Evolutionary conservation across 2,329 filamentous ascomycete genomes (phyloP).

Genomic region (Trichoderma semiorbis): DNA sequence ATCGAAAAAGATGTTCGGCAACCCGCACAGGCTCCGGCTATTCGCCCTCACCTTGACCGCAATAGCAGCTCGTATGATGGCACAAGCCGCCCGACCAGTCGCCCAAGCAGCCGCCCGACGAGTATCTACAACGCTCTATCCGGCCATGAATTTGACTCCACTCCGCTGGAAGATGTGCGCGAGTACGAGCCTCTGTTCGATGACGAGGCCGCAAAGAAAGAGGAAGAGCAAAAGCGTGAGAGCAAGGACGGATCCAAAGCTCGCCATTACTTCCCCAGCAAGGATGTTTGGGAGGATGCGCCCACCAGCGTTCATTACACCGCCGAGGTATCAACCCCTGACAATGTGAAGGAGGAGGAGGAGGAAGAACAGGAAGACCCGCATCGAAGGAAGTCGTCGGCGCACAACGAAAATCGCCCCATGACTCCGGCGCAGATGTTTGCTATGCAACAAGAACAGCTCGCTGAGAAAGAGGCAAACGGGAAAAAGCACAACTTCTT

Average conservation of each 20-base stretch:
- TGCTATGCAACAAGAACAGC: constrained; percentile 61
- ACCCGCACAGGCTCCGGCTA: constrained; percentile 72
- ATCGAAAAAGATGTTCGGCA: constrained; percentile 68
- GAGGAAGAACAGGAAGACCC: constrained; percentile 22
- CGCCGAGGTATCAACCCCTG: constrained; percentile 81
- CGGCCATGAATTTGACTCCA: constrained; percentile 54
- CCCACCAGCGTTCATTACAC: constrained; percentile 77
- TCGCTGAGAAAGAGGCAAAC: constrained; percentile 54
- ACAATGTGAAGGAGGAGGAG: constrained; percentile 36
- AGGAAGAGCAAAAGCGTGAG: constrained; percentile 42
- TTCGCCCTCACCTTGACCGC: constrained; percentile 69
- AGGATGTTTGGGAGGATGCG: constrained; percentile 96
- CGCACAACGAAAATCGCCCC: constrained; percentile 33
- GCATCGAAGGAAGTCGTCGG: constrained; percentile 27
- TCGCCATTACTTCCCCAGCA: constrained; percentile 78
- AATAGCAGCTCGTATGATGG: constrained; percentile 55
- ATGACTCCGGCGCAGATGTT: constrained; percentile 63
- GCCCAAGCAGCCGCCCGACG: constrained; percentile 47
- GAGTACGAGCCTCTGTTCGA: constrained; percentile 95
- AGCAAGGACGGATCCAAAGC: constrained; percentile 46
- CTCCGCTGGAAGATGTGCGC: constrained; percentile 79
- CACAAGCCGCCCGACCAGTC: constrained; percentile 62
- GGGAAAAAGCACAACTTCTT: constrained; percentile 30
- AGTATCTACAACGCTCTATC: constrained; percentile 56
- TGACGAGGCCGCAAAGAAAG: constrained; percentile 54